A percentile compares a stretch with the other conserved stretches of the same genome.
phyloP scores from a whole-genome alignment of 345 rosid species.

The Lumnitzera racemosa region DNA sequence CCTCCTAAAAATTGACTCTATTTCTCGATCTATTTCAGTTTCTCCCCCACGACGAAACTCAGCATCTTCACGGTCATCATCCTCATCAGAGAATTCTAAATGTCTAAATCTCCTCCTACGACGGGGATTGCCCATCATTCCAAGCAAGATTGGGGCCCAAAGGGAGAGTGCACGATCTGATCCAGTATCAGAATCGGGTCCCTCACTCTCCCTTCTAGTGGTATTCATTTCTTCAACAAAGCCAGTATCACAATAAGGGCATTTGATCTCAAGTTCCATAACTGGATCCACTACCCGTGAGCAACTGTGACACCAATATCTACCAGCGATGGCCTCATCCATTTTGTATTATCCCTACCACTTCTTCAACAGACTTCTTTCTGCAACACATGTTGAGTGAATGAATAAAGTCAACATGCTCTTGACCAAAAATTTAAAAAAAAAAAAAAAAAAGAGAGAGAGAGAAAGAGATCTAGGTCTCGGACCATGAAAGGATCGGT shows the following conservation, averaged over 20 bases:
- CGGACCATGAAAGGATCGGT: no score
- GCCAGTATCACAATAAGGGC: slow-evolving; percentile 69
- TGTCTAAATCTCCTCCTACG: slow-evolving; percentile 53
- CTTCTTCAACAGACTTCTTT: slow-evolving; percentile 1
- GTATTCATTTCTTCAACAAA: slow-evolving; percentile 43
- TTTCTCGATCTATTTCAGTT: slow-evolving; percentile 51
- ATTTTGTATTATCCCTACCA: slow-evolving; percentile 12
- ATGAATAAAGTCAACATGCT: not conserved
- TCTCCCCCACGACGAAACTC: slow-evolving; percentile 38
- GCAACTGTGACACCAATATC: slow-evolving; percentile 71
- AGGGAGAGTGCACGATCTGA: slow-evolving; percentile 71
- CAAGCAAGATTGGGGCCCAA: slow-evolving; percentile 83
- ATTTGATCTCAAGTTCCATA: slow-evolving; percentile 69
- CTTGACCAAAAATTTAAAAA: no score
- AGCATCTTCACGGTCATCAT: slow-evolving; percentile 31
- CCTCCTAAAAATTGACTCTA: slow-evolving; percentile 51
- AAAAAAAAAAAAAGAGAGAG: no score
- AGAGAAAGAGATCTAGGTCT: no score
- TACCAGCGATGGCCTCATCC: slow-evolving; percentile 42
- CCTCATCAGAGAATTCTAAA: slow-evolving; percentile 42
- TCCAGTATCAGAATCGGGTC: slow-evolving; percentile 50
- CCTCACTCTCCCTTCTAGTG: slow-evolving; percentile 19
- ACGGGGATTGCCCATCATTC: slow-evolving; percentile 65
- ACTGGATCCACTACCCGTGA: slow-evolving; percentile 56
- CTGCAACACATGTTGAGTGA: not conserved